Percentiles rank a stretch among this genome's conserved stretches.
These are phyloP conservation scores for Musa beccarii DNA, from an alignment of 176 grass and related monocot species.

Conservation along the genomic window DNA sequence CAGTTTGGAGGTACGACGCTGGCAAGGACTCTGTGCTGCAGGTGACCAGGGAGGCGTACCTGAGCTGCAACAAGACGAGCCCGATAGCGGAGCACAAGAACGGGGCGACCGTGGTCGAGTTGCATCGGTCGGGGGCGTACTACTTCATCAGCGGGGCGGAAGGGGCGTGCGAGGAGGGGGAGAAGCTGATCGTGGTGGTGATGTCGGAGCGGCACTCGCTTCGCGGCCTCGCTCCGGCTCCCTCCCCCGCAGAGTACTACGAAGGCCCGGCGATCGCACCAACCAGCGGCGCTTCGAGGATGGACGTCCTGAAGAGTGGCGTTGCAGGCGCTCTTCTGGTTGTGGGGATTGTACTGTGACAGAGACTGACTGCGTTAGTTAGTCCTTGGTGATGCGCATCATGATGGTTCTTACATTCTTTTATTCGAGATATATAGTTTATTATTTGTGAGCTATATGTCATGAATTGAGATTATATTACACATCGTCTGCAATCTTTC, in stretches of 20 bases:
- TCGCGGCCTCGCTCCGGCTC: background rate
- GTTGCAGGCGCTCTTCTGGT: no score
- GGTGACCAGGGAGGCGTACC: constrained; percentile 35
- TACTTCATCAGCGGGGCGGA: constrained; percentile 25
- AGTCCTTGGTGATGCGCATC: no score
- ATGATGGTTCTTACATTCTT: no score
- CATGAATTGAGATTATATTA: no score
- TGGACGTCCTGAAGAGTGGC: no score
- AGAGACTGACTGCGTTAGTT: no score
- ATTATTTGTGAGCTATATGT: no score
- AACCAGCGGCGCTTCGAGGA: background rate
- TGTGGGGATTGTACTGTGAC: no score
- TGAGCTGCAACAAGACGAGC: constrained; percentile 36
- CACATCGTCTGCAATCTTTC: no score
- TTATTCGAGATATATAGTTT: no score
- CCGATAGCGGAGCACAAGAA: constrained; percentile 18
- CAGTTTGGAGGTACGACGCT: constrained; percentile 40
- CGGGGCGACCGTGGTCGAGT: constrained; percentile 8
- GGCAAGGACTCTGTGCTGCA: constrained; percentile 38
- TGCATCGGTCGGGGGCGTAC: constrained; percentile 26
- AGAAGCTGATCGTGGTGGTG: constrained; percentile 29
- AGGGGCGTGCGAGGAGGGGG: constrained; percentile 23
- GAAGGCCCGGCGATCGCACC: constrained; percentile 15
- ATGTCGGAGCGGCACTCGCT: constrained; percentile 25
- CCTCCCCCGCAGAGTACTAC: constrained; percentile 1